phyloP scores from a whole-genome alignment of 495 filamentous ascomycete species.

The Neurospora tetraspora region DNA sequence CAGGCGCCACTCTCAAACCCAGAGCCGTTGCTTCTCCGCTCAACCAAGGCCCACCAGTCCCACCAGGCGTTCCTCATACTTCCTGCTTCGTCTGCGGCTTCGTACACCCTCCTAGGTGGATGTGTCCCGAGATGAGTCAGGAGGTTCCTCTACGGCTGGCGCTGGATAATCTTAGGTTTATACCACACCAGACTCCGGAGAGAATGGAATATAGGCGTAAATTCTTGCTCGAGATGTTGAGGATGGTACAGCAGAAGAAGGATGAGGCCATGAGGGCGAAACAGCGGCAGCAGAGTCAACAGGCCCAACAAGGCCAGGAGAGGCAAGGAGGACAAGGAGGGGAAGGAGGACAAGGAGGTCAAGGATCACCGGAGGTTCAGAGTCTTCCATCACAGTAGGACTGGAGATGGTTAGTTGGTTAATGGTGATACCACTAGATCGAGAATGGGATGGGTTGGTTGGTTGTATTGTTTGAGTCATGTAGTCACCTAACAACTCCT shows the following conservation, averaged over 20 bases:
- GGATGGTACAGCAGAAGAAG: neutral
- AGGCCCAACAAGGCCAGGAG: neutral
- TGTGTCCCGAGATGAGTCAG: constrained; percentile 24
- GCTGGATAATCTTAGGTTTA: constrained; percentile 10
- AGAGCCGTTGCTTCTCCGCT: neutral
- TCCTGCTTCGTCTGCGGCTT: constrained; percentile 24
- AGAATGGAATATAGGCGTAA: neutral
- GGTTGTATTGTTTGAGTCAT: neutral
- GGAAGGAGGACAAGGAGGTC: neutral
- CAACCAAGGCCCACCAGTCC: neutral
- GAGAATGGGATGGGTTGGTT: neutral
- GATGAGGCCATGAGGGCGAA: neutral
- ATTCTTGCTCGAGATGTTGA: constrained; percentile 8
- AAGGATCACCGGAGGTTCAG: neutral
- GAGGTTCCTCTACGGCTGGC: constrained; percentile 19
- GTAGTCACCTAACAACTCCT: neutral
- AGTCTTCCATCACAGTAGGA: neutral
- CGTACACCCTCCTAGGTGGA: constrained; percentile 14
- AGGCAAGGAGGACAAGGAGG: neutral
- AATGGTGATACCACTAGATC: neutral
- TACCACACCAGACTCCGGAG: neutral
- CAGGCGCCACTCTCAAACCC: neutral
- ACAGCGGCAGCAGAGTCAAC: neutral
- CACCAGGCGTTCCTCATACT: neutral
- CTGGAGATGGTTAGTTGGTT: neutral